A percentile compares a stretch with the other conserved stretches of the same genome.
These are phyloP conservation scores for Penicillium sp. DNA, from an alignment of 2,329 filamentous ascomycete genomes.

Conservation along the genomic window DNA sequence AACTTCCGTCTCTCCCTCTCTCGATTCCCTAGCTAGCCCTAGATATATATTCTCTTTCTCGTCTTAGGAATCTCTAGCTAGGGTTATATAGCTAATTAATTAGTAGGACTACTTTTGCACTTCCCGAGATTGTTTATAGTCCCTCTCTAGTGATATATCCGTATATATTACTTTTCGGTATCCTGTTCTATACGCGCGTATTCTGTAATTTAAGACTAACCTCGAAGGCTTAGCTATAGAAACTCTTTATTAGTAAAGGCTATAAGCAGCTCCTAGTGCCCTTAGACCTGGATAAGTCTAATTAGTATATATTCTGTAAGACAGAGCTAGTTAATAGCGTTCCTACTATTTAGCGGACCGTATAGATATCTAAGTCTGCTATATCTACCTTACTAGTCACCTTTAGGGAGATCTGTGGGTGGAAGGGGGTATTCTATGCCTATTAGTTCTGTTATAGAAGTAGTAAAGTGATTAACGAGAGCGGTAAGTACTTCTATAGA, in stretches of 20 bases:
- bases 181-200: constrained; percentile 21
- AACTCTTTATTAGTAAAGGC: constrained; percentile 24
- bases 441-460: no score
- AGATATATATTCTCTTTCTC: no score
- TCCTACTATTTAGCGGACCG: constrained; percentile 1
- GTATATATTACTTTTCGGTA: no score
- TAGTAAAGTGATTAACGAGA: no score
- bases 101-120: no score
- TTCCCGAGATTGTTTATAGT: no score
- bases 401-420: constrained; percentile 2
- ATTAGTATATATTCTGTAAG: constrained; percentile 8
- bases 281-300: constrained; percentile 2
- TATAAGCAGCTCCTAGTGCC: constrained; percentile 5
- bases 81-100: no score
- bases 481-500: no score
- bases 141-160: no score
- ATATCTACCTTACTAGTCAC: background rate
- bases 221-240: constrained; percentile 24
- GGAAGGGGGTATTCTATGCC: constrained; percentile 1
- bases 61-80: no score
- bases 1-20: no score
- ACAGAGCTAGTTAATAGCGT: background rate
- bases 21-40: no score
- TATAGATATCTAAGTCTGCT: background rate
- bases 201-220: constrained; percentile 23